Evolutionary conservation across 1,139 yeast genomes (phyloP).

Genomic region (Geotrichum candidum): DNA sequence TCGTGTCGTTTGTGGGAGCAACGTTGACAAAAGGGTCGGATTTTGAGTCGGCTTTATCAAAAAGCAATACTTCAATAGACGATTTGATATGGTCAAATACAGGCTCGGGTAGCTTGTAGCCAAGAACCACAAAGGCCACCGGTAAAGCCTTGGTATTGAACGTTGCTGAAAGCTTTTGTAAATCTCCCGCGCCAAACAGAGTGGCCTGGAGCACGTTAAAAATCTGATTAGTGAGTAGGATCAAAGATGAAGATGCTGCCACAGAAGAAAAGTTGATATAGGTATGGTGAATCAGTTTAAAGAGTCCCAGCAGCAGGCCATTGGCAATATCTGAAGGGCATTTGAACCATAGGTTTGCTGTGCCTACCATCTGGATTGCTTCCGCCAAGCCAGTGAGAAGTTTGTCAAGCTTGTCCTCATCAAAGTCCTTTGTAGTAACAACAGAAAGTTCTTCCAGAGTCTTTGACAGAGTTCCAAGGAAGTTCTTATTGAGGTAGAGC

Average conservation of each 20-base stretch:
- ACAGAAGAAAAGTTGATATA: neutral
- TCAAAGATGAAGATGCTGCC: neutral
- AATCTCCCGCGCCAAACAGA: constrained; percentile 13
- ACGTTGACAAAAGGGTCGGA: neutral
- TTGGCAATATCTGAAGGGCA: constrained; percentile 11
- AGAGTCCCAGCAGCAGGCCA: constrained; percentile 2
- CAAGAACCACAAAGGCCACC: constrained; percentile 11
- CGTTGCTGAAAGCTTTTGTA: constrained; percentile 10
- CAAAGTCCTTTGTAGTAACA: neutral
- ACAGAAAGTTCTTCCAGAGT: constrained; percentile 4
- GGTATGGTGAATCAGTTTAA: constrained; percentile 1
- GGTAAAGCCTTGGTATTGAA: constrained; percentile 13
- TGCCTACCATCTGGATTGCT: constrained; percentile 13
- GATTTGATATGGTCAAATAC: constrained; percentile 3
- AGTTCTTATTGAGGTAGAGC: constrained; percentile 15
- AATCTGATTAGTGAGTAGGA: constrained; percentile 1
- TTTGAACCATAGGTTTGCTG: constrained; percentile 17
- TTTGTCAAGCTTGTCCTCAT: neutral
- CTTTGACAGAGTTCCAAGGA: constrained; percentile 12
- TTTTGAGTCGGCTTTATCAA: constrained; percentile 5
- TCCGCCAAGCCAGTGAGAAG: constrained; percentile 1
- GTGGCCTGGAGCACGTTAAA: constrained; percentile 10
- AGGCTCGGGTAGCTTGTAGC: constrained; percentile 8
- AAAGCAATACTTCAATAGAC: neutral
- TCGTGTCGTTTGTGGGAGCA: neutral